Conservation (phyloP, 805 yeast species). For the Teunomyces atbi region DNA sequence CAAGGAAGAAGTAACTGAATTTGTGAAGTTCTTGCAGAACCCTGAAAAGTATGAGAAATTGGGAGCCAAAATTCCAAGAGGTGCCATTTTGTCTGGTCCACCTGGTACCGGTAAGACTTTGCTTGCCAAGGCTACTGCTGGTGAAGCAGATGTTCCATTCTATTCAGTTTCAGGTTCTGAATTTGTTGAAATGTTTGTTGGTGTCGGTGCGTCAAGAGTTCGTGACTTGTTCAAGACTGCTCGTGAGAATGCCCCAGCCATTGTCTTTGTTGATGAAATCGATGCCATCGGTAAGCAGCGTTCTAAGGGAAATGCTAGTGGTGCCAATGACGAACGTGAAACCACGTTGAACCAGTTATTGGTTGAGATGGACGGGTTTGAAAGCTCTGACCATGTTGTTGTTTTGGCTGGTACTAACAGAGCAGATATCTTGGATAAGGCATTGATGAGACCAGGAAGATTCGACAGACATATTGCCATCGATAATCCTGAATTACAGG, state of each 20-base stretch:
- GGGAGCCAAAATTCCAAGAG: conserved; percentile 98
- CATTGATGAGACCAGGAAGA: conserved; percentile 95
- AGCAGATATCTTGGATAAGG: conserved; percentile 89
- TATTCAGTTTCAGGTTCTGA: conserved; percentile 96
- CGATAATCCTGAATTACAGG: conserved; percentile 93
- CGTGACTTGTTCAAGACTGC: conserved; percentile 93
- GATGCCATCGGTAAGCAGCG: conserved; percentile 98
- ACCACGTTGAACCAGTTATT: conserved; percentile 91
- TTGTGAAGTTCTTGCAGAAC: conserved; percentile 87
- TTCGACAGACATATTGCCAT: conserved; percentile 91
- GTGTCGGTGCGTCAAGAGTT: conserved; percentile 98
- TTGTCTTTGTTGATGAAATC: conserved; percentile 96
- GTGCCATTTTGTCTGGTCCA: conserved; percentile 96
- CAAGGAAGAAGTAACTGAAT: conserved; percentile 96
- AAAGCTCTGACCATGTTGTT: conserved; percentile 86
- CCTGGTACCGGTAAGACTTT: conserved; percentile 99
- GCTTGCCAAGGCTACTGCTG: conserved; percentile 97
- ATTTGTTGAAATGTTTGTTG: conserved; percentile 98
- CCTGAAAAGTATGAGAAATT: conserved; percentile 87
- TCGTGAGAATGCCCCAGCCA: conserved; percentile 90
- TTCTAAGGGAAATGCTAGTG: conserved; percentile 69
- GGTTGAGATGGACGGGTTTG: conserved; percentile 99
- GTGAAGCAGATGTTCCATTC: conserved; percentile 98
- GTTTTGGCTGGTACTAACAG: conserved; percentile 98
- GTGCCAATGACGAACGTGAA: conserved; percentile 96